Conservation (phyloP, 169 alveolate species). For the Neospora caninum region DNA sequence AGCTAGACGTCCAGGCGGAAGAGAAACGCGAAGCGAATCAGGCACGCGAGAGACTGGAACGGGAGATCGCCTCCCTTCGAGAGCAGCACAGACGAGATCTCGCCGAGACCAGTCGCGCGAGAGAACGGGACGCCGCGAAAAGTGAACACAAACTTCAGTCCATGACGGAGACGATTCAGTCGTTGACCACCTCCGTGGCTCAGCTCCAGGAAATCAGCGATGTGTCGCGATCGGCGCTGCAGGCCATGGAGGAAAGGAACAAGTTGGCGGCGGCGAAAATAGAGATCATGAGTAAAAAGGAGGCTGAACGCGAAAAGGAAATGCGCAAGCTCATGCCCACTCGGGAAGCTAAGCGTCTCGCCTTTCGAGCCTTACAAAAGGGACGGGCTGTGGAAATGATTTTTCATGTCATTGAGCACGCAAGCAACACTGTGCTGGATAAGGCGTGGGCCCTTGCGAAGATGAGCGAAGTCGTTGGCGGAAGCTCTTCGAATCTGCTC, state of each 20-base stretch:
- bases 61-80: slow-evolving; percentile 20
- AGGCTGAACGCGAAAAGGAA: slow-evolving; percentile 40
- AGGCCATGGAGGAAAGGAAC: slow-evolving; percentile 63
- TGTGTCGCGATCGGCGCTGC: slow-evolving; percentile 66
- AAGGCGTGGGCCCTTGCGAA: slow-evolving; percentile 67
- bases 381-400: slow-evolving; percentile 67
- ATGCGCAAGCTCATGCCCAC: slow-evolving; percentile 56
- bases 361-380: slow-evolving; percentile 68
- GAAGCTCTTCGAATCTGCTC: background rate
- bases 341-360: slow-evolving; percentile 65
- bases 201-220: slow-evolving; percentile 65
- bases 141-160: slow-evolving; percentile 62
- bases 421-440: slow-evolving; percentile 39
- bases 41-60: slow-evolving; percentile 38
- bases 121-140: slow-evolving; percentile 44
- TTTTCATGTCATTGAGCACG: slow-evolving; percentile 27
- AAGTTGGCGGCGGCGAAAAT: slow-evolving; percentile 56
- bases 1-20: slow-evolving; percentile 18
- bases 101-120: slow-evolving; percentile 26
- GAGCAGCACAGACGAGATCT: slow-evolving; percentile 43
- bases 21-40: slow-evolving; percentile 15
- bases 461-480: slow-evolving; percentile 55
- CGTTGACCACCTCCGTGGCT: slow-evolving; percentile 60
- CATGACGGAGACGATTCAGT: slow-evolving; percentile 57
- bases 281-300: slow-evolving; percentile 37